Conservation (phyloP, 306 rosid genomes). For the Ceratonia siliqua region DNA sequence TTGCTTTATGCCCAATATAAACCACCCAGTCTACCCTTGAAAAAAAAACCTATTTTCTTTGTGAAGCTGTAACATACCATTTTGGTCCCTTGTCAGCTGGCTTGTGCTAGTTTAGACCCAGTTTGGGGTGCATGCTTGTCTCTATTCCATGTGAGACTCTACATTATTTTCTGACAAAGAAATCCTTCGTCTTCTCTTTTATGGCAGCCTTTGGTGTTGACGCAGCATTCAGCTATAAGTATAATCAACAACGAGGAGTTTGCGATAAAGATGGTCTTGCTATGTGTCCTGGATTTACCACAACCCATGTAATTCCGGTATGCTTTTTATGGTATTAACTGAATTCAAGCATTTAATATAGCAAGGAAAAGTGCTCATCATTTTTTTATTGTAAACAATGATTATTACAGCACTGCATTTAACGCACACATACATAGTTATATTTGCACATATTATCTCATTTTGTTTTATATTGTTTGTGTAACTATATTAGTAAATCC, state of each 20-base stretch:
- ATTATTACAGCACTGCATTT: not conserved
- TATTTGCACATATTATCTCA: not conserved
- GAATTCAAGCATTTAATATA: conserved; percentile 1
- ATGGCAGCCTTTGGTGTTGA: conserved; percentile 92
- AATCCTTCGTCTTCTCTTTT: conserved; percentile 32
- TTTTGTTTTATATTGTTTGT: not conserved
- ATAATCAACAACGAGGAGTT: conserved; percentile 78
- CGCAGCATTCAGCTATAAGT: conserved; percentile 91
- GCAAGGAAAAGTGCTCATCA: not conserved
- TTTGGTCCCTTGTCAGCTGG: conserved; percentile 16
- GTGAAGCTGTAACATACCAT: conserved; percentile 3
- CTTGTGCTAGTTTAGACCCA: conserved; percentile 30
- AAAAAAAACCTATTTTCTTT: not conserved
- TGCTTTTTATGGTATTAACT: conserved; percentile 38
- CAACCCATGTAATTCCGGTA: conserved; percentile 97
- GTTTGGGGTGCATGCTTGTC: conserved; percentile 10
- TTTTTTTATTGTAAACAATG: conserved; percentile 1
- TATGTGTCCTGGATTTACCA: conserved; percentile 86
- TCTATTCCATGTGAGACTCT: conserved; percentile 20
- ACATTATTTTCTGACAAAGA: conserved; percentile 15
- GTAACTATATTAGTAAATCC: not conserved
- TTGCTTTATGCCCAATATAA: not conserved
- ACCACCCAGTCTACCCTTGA: conserved; percentile 2
- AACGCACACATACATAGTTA: not conserved
- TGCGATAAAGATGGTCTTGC: conserved; percentile 92